Percentiles rank a stretch among this genome's conserved stretches.
These are phyloP conservation scores for Penicillium sp. DNA, from an alignment of 2,329 filamentous ascomycete species.

Conservation along the genomic window DNA sequence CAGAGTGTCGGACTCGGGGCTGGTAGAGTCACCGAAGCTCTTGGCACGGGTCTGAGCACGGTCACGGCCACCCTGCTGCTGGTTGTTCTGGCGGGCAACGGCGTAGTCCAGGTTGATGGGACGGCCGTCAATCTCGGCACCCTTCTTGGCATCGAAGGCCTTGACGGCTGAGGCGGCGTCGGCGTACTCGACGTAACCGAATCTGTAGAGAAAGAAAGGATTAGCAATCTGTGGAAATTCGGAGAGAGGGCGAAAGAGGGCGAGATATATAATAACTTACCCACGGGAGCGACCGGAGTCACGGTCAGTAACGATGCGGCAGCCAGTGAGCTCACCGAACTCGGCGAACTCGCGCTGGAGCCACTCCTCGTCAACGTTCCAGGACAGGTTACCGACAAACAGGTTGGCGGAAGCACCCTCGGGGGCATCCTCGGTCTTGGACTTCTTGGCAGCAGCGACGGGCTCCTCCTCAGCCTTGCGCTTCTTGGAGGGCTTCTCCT, in stretches of 20 bases:
- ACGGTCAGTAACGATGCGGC: slow-evolving; percentile 83
- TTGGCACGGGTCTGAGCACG: slow-evolving; percentile 61
- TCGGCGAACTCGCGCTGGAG: slow-evolving; percentile 81
- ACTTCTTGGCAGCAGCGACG: slow-evolving; percentile 60
- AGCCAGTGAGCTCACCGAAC: slow-evolving; percentile 73
- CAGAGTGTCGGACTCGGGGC: slow-evolving; percentile 81
- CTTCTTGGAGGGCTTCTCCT: slow-evolving; percentile 50
- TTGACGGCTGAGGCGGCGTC: slow-evolving; percentile 70
- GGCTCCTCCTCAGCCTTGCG: slow-evolving; percentile 57
- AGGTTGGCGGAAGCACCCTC: slow-evolving; percentile 64
- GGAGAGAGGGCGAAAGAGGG: not conserved
- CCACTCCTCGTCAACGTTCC: slow-evolving; percentile 85
- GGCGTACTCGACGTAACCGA: slow-evolving; percentile 90
- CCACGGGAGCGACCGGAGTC: slow-evolving; percentile 83
- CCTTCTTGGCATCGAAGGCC: slow-evolving; percentile 77
- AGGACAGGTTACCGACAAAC: slow-evolving; percentile 89
- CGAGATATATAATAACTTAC: slow-evolving; percentile 49
- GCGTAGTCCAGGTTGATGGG: slow-evolving; percentile 80
- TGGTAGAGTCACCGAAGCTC: slow-evolving; percentile 76
- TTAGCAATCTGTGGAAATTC: slow-evolving; percentile 15
- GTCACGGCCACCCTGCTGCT: slow-evolving; percentile 56
- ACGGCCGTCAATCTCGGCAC: slow-evolving; percentile 75
- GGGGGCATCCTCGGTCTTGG: slow-evolving; percentile 60
- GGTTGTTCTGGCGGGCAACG: slow-evolving; percentile 65
- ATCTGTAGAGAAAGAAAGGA: slow-evolving; percentile 52